phyloP scores from a whole-genome alignment of 1,284 basidiomycete genomes.

The Ceratobasidium sp. region DNA sequence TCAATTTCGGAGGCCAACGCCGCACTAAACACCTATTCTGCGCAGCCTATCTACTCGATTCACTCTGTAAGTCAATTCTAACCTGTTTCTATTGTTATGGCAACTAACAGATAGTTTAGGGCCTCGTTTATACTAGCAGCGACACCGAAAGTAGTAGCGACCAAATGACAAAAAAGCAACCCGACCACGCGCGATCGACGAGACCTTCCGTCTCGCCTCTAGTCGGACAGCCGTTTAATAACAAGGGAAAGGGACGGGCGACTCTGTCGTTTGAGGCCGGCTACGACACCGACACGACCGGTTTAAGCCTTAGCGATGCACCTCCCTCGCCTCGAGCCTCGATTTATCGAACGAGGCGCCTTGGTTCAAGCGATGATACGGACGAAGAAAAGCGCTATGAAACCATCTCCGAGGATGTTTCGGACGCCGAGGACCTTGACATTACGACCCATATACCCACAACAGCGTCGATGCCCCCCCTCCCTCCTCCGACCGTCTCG shows the following conservation, averaged over 20 bases:
- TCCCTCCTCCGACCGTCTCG: slow-evolving; percentile 38
- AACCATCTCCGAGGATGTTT: slow-evolving; percentile 30
- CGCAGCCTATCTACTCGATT: slow-evolving; percentile 19
- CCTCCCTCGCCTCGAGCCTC: slow-evolving; percentile 2
- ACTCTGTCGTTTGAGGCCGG: background rate
- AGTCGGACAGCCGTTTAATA: too few species aligned
- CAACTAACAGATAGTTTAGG: background rate
- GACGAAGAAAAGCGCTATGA: slow-evolving; percentile 31
- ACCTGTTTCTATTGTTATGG: too few species aligned
- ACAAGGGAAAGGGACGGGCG: slow-evolving; percentile 11
- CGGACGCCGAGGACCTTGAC: slow-evolving; percentile 29
- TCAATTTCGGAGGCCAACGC: slow-evolving; percentile 3
- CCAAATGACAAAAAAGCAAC: background rate
- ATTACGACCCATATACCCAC: slow-evolving; percentile 22
- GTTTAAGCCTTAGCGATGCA: slow-evolving; percentile 1
- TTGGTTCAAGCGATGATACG: slow-evolving; percentile 9
- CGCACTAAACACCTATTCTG: slow-evolving; percentile 24
- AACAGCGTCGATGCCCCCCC: slow-evolving; percentile 18
- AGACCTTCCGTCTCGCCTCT: too few species aligned
- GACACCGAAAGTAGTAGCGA: slow-evolving; percentile 27
- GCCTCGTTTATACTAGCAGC: slow-evolving; percentile 12
- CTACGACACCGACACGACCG: background rate
- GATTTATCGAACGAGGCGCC: background rate
- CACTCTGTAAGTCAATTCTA: slow-evolving; percentile 5
- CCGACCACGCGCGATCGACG: too few species aligned